Base-by-base conservation (phyloP, 352 stramenopile species). In the Phytophthora citrophthora region DNA sequence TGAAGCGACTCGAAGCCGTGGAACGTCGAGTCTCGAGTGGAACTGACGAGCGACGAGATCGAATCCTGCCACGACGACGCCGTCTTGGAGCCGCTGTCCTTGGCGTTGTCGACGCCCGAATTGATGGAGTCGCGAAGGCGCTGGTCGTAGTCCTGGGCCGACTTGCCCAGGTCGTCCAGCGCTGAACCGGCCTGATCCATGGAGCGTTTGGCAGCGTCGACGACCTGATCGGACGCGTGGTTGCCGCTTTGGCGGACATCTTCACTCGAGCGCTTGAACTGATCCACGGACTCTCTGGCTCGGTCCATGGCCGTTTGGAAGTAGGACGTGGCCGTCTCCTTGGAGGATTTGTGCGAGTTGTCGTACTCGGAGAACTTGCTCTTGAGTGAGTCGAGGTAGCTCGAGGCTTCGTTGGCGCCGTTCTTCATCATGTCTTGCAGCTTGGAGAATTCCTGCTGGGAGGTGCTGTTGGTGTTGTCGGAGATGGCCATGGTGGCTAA, bases 351-450 rank as follows among this genome's bases (percentile, higher is more conserved):
- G 71, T 86, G 51, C 16, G 74, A 61, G 13, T 56, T 68, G 51
- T 86, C 74, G 47, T 81, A 81, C 52, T 77, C 65, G 20, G 56
- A 34, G 29, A 83, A 66, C 54, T 78, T 79, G 53, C 31, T 60
- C 61, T 74, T 78, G 53, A 84, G 69, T 26, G 64, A 76, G 43
- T 72, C 56, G 15, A 78, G 55, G 59, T 83, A 83, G 32, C 40
- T 59, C 0, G 66, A 39, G 0, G 72, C 68, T 44, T 81, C 70
- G 5, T 57, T 51, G 10, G 68, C 54, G 16, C 69, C 63, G 24
- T 66, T 65, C 31, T 72, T 49, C 49, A 83, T 67, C 46, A 76
- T 53, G 8, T 72, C 56, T 20, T 79, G 69, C 10, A 84, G 66
- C 60, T 76, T 79, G 40, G 60, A 48, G 41, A 70, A 52, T 32